Percentiles rank a stretch among this genome's conserved stretches.
Conservation (phyloP, 2,329 filamentous ascomycete species). For the Byssoonygena ceratinophila region DNA sequence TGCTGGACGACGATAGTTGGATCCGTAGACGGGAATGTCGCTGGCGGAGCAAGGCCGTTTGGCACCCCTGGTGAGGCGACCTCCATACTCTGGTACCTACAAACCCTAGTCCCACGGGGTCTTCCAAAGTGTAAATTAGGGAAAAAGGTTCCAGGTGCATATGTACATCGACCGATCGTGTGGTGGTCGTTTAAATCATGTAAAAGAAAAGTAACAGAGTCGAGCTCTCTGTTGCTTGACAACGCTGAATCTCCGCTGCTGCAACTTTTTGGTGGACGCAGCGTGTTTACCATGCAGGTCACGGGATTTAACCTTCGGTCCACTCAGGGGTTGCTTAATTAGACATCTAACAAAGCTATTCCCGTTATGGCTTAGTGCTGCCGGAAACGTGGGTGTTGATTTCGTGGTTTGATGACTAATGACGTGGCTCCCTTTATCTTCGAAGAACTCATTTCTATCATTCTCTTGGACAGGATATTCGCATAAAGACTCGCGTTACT, state of each 20-base stretch:
- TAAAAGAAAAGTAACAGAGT: constrained; percentile 1
- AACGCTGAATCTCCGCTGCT: constrained; percentile 4
- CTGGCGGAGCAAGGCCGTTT: constrained; percentile 17
- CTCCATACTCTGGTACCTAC: constrained; percentile 21
- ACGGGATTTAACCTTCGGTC: constrained; percentile 11
- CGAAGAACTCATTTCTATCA: neutral
- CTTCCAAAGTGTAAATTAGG: constrained; percentile 25
- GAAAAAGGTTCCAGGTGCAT: constrained; percentile 4
- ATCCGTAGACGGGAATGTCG: constrained; percentile 42
- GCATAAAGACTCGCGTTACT: too few species aligned
- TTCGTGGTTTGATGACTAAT: neutral
- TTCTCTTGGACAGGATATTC: too few species aligned
- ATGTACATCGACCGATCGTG: constrained; percentile 16
- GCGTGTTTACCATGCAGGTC: constrained; percentile 17
- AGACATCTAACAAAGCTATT: constrained; percentile 1
- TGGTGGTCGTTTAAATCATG: constrained; percentile 13
- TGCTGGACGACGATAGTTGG: constrained; percentile 62
- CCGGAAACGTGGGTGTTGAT: neutral
- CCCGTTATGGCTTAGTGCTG: neutral
- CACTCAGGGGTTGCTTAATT: constrained; percentile 11
- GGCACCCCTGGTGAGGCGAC: constrained; percentile 19
- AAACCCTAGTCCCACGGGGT: constrained; percentile 19
- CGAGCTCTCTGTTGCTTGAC: neutral
- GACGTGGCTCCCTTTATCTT: neutral
- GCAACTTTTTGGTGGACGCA: constrained; percentile 17